phyloP scores from a whole-genome alignment of 805 yeast species.

The Candida argentea region DNA sequence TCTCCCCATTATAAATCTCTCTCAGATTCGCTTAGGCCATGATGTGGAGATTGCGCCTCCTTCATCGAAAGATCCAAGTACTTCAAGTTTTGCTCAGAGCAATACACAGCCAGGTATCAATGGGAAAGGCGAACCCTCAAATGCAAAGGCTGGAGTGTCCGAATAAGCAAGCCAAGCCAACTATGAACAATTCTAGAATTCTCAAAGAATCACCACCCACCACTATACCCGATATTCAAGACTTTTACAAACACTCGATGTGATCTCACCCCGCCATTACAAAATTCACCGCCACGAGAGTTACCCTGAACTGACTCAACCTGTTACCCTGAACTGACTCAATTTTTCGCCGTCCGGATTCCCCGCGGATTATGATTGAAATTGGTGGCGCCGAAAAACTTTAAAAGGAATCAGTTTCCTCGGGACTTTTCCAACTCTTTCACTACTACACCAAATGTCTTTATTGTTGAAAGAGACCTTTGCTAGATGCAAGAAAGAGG shows the following conservation, averaged over 20 bases:
- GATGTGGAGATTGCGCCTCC: constrained; percentile 38
- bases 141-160: no score
- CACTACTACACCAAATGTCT: constrained; percentile 28
- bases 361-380: neutral
- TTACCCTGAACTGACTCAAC: constrained; percentile 2
- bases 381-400: neutral
- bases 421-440: neutral
- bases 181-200: no score
- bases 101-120: no score
- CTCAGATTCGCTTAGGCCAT: constrained; percentile 41
- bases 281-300: constrained; percentile 1
- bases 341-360: constrained; percentile 1
- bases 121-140: no score
- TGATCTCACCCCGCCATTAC: neutral
- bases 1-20: constrained; percentile 39
- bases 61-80: constrained; percentile 3
- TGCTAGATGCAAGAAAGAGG: constrained; percentile 47
- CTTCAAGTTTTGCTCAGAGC: neutral
- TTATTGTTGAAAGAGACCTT: constrained; percentile 49
- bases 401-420: constrained; percentile 1
- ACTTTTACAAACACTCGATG: no score
- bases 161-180: no score
- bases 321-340: constrained; percentile 25
- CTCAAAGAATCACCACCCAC: no score
- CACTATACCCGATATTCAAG: no score